These are phyloP conservation scores for Colletotrichum musicola DNA, from an alignment of 2,329 filamentous ascomycete genomes.

Conservation along the genomic window DNA sequence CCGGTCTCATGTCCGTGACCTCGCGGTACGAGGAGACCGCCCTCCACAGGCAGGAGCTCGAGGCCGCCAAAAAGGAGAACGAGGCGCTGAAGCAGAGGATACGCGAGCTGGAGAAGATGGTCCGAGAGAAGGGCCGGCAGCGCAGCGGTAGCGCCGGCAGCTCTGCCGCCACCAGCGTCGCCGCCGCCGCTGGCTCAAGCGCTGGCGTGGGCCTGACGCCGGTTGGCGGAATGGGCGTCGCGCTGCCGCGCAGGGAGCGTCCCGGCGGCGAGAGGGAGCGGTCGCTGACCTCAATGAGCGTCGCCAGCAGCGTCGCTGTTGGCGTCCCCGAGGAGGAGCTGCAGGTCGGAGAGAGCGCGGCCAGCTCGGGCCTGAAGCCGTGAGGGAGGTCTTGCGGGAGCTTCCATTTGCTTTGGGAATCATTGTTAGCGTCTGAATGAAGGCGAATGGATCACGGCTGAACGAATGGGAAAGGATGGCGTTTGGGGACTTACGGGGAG, in stretches of 20 bases:
- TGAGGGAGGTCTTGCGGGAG: not conserved
- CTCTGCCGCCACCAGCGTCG: too few relatives aligned
- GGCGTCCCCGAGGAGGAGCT: conserved; percentile 72
- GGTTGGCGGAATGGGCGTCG: conserved; percentile 55
- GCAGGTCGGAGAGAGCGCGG: conserved; percentile 72
- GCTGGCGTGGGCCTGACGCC: conserved; percentile 43
- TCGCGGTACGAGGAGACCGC: conserved; percentile 73
- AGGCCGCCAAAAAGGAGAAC: conserved; percentile 73
- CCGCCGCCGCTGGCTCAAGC: conserved; percentile 24
- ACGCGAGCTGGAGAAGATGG: conserved; percentile 70
- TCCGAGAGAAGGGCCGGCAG: conserved; percentile 62
- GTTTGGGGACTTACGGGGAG: conserved; percentile 2
- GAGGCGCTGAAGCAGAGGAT: conserved; percentile 71
- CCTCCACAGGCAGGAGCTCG: conserved; percentile 70
- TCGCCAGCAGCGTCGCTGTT: conserved; percentile 59
- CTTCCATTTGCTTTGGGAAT: not conserved
- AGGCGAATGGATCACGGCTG: conserved; percentile 14
- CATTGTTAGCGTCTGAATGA: conserved; percentile 20
- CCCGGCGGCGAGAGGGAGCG: conserved; percentile 57
- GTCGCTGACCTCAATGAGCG: conserved; percentile 56
- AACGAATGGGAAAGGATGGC: conserved; percentile 24
- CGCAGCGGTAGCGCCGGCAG: conserved; percentile 68
- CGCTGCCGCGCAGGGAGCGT: conserved; percentile 56
- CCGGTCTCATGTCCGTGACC: conserved; percentile 68
- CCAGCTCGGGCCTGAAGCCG: conserved; percentile 56